These are phyloP conservation scores for Skeletonema menzelii DNA, from an alignment of 108 stramenopile species.

Conservation along the genomic window DNA sequence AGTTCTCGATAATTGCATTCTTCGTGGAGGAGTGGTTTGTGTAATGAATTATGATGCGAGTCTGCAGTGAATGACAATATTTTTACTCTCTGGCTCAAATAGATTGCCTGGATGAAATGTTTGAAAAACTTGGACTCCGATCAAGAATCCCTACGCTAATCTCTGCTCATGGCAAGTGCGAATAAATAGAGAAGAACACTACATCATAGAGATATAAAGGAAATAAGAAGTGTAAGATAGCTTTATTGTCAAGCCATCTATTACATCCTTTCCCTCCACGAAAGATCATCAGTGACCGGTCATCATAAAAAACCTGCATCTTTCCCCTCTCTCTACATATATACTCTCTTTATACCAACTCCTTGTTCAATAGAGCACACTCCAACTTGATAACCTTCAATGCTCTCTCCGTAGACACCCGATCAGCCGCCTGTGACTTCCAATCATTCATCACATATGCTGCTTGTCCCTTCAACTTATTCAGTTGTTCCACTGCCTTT, in stretches of 20 bases:
- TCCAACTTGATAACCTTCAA: conserved; percentile 84
- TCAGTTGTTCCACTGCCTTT: conserved; percentile 64
- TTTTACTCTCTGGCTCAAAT: not conserved
- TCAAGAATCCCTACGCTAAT: not conserved
- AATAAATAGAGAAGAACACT: not conserved
- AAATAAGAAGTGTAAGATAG: not conserved
- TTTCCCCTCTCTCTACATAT: not conserved
- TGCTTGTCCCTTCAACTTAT: conserved; percentile 71
- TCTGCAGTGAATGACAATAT: conserved; percentile 19
- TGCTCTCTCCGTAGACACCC: conserved; percentile 77
- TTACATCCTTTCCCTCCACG: not conserved
- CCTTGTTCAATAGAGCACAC: conserved; percentile 78
- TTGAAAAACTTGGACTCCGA: not conserved
- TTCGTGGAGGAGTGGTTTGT: not conserved
- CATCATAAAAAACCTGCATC: not conserved
- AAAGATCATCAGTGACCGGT: not conserved
- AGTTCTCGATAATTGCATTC: not conserved
- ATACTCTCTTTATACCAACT: conserved; percentile 28
- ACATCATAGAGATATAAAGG: not conserved
- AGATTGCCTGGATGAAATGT: conserved; percentile 6
- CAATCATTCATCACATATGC: conserved; percentile 79
- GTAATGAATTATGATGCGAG: not conserved
- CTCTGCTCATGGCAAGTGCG: not conserved
- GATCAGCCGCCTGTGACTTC: conserved; percentile 66
- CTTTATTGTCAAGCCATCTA: conserved; percentile 14